A percentile compares a stretch with the other conserved stretches of the same genome.
phyloP scores from a whole-genome alignment of 306 rosid genomes.

The Corylus americana region DNA sequence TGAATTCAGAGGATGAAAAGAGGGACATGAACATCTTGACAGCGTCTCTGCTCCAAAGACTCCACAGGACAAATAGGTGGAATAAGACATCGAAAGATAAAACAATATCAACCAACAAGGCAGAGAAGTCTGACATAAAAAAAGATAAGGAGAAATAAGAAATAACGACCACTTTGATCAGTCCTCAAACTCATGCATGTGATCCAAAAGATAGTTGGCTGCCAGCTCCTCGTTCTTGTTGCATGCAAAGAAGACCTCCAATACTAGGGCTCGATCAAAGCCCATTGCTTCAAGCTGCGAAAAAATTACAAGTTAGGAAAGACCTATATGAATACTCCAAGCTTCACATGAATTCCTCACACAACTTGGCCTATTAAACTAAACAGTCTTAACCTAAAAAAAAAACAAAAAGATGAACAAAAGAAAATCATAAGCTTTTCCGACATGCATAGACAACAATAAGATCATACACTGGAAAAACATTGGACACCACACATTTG shows the following conservation, averaged over 20 bases:
- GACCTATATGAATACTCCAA: background rate
- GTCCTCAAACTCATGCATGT: conserved; percentile 71
- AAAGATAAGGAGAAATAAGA: background rate
- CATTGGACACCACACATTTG: background rate
- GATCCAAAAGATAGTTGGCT: conserved; percentile 82
- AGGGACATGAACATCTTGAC: conserved; percentile 6
- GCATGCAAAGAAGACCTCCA: conserved; percentile 84
- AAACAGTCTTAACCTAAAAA: background rate
- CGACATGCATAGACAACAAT: background rate
- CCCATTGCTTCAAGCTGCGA: conserved; percentile 87
- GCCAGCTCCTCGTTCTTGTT: conserved; percentile 83
- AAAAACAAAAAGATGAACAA: background rate
- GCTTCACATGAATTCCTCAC: background rate
- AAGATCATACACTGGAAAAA: too few species aligned
- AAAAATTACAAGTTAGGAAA: background rate
- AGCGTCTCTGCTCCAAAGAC: conserved; percentile 8
- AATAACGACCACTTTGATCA: conserved; percentile 22
- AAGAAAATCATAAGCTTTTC: background rate
- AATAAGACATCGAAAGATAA: conserved; percentile 26
- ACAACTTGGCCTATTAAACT: background rate
- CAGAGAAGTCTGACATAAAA: conserved; percentile 15
- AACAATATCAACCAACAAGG: conserved; percentile 26
- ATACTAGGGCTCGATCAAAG: conserved; percentile 63
- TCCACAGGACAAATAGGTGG: conserved; percentile 7
- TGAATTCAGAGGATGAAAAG: conserved; percentile 23